Percentiles rank a stretch among this genome's conserved stretches.
phyloP scores from a whole-genome alignment of 768 basidiomycete genomes.

The Russula ochroleuca region DNA sequence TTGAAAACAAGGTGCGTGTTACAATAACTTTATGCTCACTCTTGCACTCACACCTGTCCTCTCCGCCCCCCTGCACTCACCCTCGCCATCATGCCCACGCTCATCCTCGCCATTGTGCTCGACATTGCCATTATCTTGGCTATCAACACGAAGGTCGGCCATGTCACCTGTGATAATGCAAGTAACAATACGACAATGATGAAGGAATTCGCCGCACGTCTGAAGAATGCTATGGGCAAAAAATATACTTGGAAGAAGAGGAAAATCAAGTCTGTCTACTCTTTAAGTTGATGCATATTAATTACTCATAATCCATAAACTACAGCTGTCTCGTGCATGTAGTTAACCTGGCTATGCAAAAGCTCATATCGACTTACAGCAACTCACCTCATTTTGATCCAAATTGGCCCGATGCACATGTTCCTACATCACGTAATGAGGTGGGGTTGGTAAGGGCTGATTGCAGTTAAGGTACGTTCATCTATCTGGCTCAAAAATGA shows the following conservation, averaged over 20 bases:
- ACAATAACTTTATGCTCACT: too few species aligned
- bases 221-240: neutral
- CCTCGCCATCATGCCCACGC: too few species aligned
- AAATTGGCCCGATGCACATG: neutral
- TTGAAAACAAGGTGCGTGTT: neutral
- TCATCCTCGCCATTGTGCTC: too few species aligned
- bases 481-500: neutral
- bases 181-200: neutral
- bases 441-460: neutral
- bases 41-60: neutral
- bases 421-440: neutral
- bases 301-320: neutral
- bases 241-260: neutral
- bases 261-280: neutral
- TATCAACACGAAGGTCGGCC: neutral
- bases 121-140: too few species aligned
- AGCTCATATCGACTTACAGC: neutral
- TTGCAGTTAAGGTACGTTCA: neutral
- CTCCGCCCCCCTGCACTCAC: too few species aligned
- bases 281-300: neutral
- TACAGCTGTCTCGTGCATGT: conserved; percentile 1
- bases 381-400: conserved; percentile 1
- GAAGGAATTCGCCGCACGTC: neutral
- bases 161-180: neutral
- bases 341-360: neutral